Evolutionary conservation across 2,329 filamentous ascomycete genomes (phyloP), one percentile per base, ranked within the genome.

Genomic region (Fusarium drepaniforme): DNA sequence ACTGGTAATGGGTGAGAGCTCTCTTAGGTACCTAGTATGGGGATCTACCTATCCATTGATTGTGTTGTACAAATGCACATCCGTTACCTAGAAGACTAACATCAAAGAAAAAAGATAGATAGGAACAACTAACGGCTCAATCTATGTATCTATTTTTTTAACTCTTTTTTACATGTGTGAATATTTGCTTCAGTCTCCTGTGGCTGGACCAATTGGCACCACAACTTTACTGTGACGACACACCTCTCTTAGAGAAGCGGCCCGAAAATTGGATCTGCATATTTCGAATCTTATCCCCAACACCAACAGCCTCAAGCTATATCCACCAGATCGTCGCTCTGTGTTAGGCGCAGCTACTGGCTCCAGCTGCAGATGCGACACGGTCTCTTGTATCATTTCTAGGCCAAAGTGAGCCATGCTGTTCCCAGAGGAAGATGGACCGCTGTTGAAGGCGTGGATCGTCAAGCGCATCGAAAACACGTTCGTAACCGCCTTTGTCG

Each of bases 391-490:
- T 42, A 21, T 28, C 15, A 35, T 53, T 25, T 25, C 38, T 28
- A 40, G 23, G 35, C 5, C 38, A 28, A 38, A 73, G 61, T 37
- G 59, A 75, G 67, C 77, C 66, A 93, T 92, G 90, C 80, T 93
- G 76, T 92, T 93, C 78, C 83, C 88, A 53, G 90, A 92, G 79
- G 87, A 89, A 77, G 90, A 93, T 82, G 86, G 88, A 82, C 85
- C 88, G 66, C 84, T 89, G 71, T 87, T 97, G 65, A 95, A 94
- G 86, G 87, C 88, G 70, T 96, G 93, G 93, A 91, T 96, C 72
- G 90, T 95, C 72, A 92, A 92, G 83, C 90, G 93, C 73, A 89
- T 96, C 64, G 93, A 94, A 81, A 91, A 93, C 80, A 93, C 92
- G 92, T 94, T 84, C 64, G 91, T 85, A 68, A 49, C 51, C 49